Percentiles rank a stretch among this genome's conserved stretches.
Conservation (phyloP, 2,329 filamentous ascomycete genomes). For the Xylariomycetidae sp. region DNA sequence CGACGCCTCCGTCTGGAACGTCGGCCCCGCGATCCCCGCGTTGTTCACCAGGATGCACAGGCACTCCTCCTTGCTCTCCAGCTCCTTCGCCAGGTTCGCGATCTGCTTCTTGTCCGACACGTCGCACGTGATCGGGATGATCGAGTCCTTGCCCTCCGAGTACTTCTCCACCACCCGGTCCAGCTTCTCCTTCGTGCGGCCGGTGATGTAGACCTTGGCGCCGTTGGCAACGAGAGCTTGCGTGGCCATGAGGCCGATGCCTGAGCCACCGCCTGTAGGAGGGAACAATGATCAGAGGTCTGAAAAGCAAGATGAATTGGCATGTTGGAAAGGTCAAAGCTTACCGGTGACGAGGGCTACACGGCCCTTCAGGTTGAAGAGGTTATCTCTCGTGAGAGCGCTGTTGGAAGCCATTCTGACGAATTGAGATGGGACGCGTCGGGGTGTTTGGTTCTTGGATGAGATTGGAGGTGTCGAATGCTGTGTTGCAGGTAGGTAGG, state of each 20-base stretch:
- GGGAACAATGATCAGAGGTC: neutral
- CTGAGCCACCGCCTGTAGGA: conserved; percentile 46
- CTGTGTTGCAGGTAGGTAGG: neutral
- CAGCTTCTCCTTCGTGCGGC: conserved; percentile 57
- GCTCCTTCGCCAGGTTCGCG: conserved; percentile 48
- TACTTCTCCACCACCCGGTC: conserved; percentile 54
- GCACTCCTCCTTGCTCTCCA: conserved; percentile 48
- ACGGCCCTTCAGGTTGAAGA: conserved; percentile 37
- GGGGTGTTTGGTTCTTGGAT: neutral
- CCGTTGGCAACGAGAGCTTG: conserved; percentile 62
- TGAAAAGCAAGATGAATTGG: neutral
- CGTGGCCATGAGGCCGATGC: conserved; percentile 64
- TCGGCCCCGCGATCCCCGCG: conserved; percentile 53
- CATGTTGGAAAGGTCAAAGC: no score
- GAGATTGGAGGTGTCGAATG: conserved; percentile 2
- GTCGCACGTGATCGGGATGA: conserved; percentile 56
- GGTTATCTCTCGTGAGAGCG: conserved; percentile 29
- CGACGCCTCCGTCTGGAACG: conserved; percentile 48
- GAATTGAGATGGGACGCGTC: conserved; percentile 2
- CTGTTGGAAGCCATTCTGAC: conserved; percentile 21
- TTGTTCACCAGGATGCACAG: conserved; percentile 66
- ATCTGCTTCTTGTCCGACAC: conserved; percentile 57
- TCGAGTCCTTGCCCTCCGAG: conserved; percentile 46
- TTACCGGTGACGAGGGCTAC: conserved; percentile 41
- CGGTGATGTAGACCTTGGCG: conserved; percentile 65